These are phyloP conservation scores for Microstegium vimineum DNA, from an alignment of 176 grass and related monocot species.

Conservation along the genomic window DNA sequence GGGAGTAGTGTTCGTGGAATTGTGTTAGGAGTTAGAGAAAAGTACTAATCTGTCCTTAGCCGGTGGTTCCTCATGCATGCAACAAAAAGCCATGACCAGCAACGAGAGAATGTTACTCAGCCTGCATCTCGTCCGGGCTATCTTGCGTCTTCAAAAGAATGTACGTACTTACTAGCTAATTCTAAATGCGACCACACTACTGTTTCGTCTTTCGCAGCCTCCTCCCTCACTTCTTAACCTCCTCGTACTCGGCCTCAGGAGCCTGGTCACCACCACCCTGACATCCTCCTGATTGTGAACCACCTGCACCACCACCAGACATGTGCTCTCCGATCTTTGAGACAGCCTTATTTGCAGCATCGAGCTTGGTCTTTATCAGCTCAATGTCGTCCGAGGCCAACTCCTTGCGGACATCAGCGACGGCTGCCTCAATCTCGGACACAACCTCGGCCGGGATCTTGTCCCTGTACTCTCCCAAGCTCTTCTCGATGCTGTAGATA, in stretches of 20 bases:
- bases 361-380: constrained; percentile 9
- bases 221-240: constrained; percentile 10
- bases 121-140: neutral
- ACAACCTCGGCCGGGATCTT: neutral
- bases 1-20: no score
- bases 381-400: neutral
- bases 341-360: neutral
- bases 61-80: no score
- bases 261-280: neutral
- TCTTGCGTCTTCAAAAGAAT: neutral
- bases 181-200: neutral
- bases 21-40: no score
- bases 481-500: constrained; percentile 19
- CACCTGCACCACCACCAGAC: neutral
- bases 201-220: neutral
- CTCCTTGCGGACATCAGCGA: neutral
- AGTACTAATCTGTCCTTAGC: no score
- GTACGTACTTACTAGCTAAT: neutral
- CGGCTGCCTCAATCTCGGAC: constrained; percentile 5
- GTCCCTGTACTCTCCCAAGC: constrained; percentile 17
- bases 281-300: neutral
- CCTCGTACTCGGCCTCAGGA: neutral
- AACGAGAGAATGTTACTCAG: neutral
- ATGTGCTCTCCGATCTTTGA: constrained; percentile 22
- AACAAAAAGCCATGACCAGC: neutral